Base-by-base conservation (phyloP, 148 eudicot species). In the Vaccinium corymbosum region DNA sequence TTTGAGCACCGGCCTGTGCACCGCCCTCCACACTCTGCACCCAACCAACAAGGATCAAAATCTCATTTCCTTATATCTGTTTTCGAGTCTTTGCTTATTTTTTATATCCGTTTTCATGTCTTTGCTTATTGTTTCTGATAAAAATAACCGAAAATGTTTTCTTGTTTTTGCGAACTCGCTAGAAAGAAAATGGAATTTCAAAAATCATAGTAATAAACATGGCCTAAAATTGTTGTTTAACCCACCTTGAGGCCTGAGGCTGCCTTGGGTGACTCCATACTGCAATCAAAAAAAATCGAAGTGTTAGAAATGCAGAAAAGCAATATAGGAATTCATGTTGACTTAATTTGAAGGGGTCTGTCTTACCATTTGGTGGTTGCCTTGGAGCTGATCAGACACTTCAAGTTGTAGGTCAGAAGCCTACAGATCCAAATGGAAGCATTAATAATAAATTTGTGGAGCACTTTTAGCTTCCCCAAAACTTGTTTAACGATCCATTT, bases 231-330 rank as follows among this genome's bases (percentile, higher is more conserved):
- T 66, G 14, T 8, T 9, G 72, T 62, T 74, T 42, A 35, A 84
- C 83, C 13, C 81, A 90, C 92, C 92, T 90, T 88, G 90, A 55
- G 92, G 92, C 3, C 82, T 88, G 38, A 90, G 89, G 84, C 92
- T 90, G 76, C 92, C 92, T 82, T 90, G 84, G 35, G 88, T 62
- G 42, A 84, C 86, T 79, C 90, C 92, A 76, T 87, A 82, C 92
- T 88, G 87, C 85, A 85, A 78, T 51, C n/a, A 20, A 48, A 6
- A 61, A 59, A 19, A 2, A n/a, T 8, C 0, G 2, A 12, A 19
- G 27, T 32, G 20, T 56, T 6, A 66, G 20, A 29, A 12, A 11
- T 75, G n/a, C 15, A 35, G n/a, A 57, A 83, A 32, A 16, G 32
- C 20, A 16, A 7, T 50, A n/a, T 22, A 32, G 9, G 56, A 38